These are phyloP conservation scores for Prototheca wickerhamii DNA, from an alignment of 163 green algal genomes.

Conservation along the genomic window DNA sequence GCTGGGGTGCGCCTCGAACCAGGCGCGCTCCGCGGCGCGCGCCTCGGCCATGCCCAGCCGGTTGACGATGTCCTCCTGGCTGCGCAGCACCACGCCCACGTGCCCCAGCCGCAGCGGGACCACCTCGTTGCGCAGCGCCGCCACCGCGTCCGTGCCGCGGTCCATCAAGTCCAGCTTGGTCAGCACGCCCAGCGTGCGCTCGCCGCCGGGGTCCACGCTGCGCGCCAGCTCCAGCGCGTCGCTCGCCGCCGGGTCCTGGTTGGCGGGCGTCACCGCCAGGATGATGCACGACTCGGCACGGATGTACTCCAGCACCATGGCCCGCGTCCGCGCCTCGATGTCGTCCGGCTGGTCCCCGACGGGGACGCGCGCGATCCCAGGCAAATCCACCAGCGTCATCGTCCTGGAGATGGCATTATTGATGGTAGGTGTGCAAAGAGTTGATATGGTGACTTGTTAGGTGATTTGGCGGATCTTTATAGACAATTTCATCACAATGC, in stretches of 20 bases:
- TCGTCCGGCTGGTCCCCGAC: constrained; percentile 88
- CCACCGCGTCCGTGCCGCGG: constrained; percentile 77
- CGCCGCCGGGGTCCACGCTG: constrained; percentile 78
- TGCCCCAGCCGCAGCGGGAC: constrained; percentile 87
- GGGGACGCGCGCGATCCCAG: constrained; percentile 76
- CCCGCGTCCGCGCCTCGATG: constrained; percentile 58
- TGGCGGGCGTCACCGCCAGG: constrained; percentile 88
- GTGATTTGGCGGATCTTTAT: too few species aligned
- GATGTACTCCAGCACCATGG: constrained; percentile 27
- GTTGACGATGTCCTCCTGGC: constrained; percentile 72
- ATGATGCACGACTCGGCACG: constrained; percentile 80
- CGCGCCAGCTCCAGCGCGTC: constrained; percentile 86
- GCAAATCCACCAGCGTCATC: constrained; percentile 97
- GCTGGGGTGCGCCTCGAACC: constrained; percentile 65
- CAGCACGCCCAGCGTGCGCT: constrained; percentile 83
- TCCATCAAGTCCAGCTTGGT: constrained; percentile 99
- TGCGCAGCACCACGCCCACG: constrained; percentile 73
- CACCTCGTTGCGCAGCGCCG: constrained; percentile 67
- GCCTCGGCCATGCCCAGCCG: constrained; percentile 60
- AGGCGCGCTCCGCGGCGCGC: constrained; percentile 63
- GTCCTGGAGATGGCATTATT: constrained; percentile 38
- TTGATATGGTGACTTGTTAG: too few species aligned
- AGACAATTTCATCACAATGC: background rate
- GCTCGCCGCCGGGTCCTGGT: constrained; percentile 86
- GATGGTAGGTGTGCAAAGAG: too few species aligned